phyloP scores from a whole-genome alignment of 352 stramenopile species.

The Pilasporangium apinafurcum region DNA sequence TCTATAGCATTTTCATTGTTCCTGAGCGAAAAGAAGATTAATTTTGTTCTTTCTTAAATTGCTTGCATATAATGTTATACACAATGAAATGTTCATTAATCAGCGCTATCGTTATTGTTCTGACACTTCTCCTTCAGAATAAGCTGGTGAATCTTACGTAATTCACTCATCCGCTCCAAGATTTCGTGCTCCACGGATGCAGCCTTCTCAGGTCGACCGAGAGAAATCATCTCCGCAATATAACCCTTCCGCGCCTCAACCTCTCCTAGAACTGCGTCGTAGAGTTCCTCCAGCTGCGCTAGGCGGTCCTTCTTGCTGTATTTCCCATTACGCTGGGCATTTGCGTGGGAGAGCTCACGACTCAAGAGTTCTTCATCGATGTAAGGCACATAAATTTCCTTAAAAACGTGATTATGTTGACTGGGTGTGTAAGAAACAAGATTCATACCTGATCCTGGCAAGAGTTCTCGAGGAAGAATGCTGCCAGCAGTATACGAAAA shows the following conservation, averaged over 20 bases:
- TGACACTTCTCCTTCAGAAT: conserved; percentile 38
- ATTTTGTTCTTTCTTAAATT: too few species aligned
- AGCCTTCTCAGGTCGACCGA: conserved; percentile 34
- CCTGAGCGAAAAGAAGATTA: conserved; percentile 31
- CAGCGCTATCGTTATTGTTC: conserved; percentile 7
- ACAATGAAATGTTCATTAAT: too few species aligned
- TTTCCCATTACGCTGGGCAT: conserved; percentile 24
- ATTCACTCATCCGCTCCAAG: conserved; percentile 49
- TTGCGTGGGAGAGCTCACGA: conserved; percentile 50
- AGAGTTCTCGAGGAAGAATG: conserved; percentile 62
- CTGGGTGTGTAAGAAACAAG: background rate
- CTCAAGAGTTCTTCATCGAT: conserved; percentile 49
- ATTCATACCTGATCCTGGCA: conserved; percentile 55
- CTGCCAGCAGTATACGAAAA: conserved; percentile 63
- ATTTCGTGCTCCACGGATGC: conserved; percentile 54
- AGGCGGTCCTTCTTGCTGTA: conserved; percentile 26
- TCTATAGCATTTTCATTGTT: conserved; percentile 71
- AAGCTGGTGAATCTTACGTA: conserved; percentile 56
- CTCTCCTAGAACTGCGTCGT: conserved; percentile 50
- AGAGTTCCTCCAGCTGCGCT: conserved; percentile 57
- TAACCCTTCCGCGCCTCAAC: conserved; percentile 61
- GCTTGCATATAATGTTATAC: too few species aligned
- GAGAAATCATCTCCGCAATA: conserved; percentile 53
- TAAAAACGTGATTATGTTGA: too few species aligned
- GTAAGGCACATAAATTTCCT: background rate